Conservation (phyloP, 1,284 basidiomycete species). For the Pholiota adiposa region DNA sequence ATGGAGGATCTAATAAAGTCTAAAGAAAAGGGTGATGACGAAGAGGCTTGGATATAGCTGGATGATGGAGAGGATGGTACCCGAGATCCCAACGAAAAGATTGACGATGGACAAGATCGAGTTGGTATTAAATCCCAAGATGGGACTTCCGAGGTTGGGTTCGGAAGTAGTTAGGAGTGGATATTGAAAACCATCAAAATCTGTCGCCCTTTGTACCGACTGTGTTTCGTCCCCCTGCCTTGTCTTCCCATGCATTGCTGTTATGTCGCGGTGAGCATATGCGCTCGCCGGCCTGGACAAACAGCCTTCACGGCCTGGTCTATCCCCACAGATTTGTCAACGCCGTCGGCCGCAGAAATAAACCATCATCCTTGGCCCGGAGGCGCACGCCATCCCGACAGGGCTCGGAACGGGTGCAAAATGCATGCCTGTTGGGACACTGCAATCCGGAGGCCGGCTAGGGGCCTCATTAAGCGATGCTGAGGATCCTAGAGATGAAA, state of each 20-base stretch:
- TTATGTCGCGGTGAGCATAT: slow-evolving; percentile 11
- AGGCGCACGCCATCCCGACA: slow-evolving; percentile 12
- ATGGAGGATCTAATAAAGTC: slow-evolving; percentile 5
- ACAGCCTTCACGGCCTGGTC: background rate
- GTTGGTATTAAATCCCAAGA: slow-evolving; percentile 9
- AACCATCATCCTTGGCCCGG: slow-evolving; percentile 9
- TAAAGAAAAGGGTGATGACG: slow-evolving; percentile 8
- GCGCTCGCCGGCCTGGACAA: slow-evolving; percentile 9
- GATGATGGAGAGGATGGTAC: slow-evolving; percentile 4
- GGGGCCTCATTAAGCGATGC: slow-evolving; percentile 8
- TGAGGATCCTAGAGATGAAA: slow-evolving; percentile 15
- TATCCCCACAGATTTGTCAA: background rate
- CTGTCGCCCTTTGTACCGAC: slow-evolving; percentile 24
- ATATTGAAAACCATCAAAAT: slow-evolving; percentile 20
- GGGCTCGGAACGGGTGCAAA: slow-evolving; percentile 4
- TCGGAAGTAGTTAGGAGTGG: slow-evolving; percentile 14
- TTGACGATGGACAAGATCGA: background rate
- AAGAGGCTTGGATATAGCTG: slow-evolving; percentile 7
- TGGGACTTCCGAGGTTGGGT: slow-evolving; percentile 14
- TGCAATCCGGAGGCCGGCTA: slow-evolving; percentile 15
- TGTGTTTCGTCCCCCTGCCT: slow-evolving; percentile 18
- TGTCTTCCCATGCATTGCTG: slow-evolving; percentile 11
- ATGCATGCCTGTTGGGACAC: background rate
- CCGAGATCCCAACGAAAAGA: background rate
- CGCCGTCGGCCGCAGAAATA: slow-evolving; percentile 8